These are phyloP conservation scores for Volvox reticuliferus DNA, from an alignment of 139 green algal genomes.

Conservation along the genomic window DNA sequence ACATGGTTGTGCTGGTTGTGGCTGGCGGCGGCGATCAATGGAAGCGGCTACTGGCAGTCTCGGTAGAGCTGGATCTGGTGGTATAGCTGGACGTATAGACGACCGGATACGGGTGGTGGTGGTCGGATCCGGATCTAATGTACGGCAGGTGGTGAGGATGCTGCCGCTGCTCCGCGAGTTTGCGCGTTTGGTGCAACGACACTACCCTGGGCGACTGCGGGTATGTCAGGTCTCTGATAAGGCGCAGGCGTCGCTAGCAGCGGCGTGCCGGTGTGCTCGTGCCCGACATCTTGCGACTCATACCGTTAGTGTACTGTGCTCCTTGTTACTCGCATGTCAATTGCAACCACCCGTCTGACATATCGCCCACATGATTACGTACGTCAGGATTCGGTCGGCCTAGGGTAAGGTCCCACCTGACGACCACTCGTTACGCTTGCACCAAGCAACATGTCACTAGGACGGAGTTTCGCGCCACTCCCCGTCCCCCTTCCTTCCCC, in stretches of 20 bases:
- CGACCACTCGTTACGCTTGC: no score
- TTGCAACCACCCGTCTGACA: no score
- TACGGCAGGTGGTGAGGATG: slow-evolving; percentile 34
- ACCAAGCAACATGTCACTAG: no score
- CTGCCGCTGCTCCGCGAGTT: slow-evolving; percentile 19
- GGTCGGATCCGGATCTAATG: slow-evolving; percentile 39
- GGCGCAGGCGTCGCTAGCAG: no score
- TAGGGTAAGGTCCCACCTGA: no score
- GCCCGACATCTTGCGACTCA: no score
- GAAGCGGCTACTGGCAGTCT: neutral
- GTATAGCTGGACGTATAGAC: neutral
- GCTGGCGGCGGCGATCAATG: neutral
- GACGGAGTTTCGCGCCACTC: no score
- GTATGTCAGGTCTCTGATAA: neutral
- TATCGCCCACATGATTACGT: no score
- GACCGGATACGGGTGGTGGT: slow-evolving; percentile 41
- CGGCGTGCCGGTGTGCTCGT: no score
- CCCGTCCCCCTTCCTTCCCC: neutral
- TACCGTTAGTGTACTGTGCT: no score
- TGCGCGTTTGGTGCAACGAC: slow-evolving; percentile 15
- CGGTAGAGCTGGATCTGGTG: neutral
- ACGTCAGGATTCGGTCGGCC: no score
- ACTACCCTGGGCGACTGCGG: slow-evolving; percentile 39
- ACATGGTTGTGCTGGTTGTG: neutral
- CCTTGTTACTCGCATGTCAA: no score